phyloP scores from a whole-genome alignment of 306 rosid genomes.

The Urtica urens region DNA sequence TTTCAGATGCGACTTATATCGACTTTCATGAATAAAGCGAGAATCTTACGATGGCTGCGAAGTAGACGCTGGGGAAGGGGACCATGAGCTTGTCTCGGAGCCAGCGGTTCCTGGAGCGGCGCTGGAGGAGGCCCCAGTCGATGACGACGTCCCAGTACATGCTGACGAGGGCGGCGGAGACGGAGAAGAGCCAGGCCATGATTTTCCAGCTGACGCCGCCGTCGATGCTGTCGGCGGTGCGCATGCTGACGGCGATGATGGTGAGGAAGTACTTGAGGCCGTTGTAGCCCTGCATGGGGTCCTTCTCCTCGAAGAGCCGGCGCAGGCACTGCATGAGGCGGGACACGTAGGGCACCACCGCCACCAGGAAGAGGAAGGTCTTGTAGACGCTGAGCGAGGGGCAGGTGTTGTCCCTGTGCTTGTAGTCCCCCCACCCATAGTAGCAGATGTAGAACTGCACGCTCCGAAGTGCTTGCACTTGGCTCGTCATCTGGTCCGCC shows the following conservation, averaged over 20 bases:
- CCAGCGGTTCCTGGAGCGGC: conserved; percentile 47
- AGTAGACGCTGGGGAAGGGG: conserved; percentile 39
- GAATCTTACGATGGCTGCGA: conserved; percentile 41
- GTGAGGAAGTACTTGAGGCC: conserved; percentile 47
- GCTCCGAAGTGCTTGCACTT: conserved; percentile 67
- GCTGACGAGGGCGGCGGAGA: conserved; percentile 31
- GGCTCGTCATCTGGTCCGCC: conserved; percentile 75
- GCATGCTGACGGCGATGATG: conserved; percentile 46
- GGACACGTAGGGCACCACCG: conserved; percentile 41
- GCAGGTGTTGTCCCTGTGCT: conserved; percentile 31
- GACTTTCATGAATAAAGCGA: no score
- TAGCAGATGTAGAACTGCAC: conserved; percentile 60
- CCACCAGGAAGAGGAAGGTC: conserved; percentile 40
- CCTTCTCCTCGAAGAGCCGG: conserved; percentile 49
- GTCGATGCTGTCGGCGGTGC: conserved; percentile 32
- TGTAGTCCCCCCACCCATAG: conserved; percentile 56
- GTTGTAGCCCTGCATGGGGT: conserved; percentile 50
- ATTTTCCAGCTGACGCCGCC: conserved; percentile 23
- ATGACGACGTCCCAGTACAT: conserved; percentile 61
- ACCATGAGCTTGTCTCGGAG: conserved; percentile 56
- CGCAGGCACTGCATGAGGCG: conserved; percentile 63
- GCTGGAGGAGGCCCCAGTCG: conserved; percentile 69
- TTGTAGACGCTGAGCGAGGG: conserved; percentile 13
- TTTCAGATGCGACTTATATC: neutral
- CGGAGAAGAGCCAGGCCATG: conserved; percentile 36